A percentile compares a stretch with the other conserved stretches of the same genome.
Evolutionary conservation across 2,329 filamentous ascomycete genomes (phyloP).

Genomic region (Didymella arachidicola): DNA sequence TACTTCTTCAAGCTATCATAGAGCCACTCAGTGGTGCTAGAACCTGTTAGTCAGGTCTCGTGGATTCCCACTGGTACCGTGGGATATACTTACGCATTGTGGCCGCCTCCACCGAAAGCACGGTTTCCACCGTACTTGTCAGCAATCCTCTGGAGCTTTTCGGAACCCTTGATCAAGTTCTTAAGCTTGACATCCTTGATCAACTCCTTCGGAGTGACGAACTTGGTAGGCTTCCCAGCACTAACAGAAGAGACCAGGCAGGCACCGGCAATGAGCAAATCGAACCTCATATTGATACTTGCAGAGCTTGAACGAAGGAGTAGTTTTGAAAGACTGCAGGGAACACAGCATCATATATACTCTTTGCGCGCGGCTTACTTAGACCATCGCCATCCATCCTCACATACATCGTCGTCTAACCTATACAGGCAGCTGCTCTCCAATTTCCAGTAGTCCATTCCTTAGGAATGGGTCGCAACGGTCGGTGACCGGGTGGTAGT

Average conservation of each 20-base stretch:
- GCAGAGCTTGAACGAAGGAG: conserved; percentile 15
- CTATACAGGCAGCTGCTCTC: conserved; percentile 35
- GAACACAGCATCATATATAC: conserved; percentile 33
- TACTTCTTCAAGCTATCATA: conserved; percentile 41
- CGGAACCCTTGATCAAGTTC: conserved; percentile 43
- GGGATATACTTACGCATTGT: conserved; percentile 30
- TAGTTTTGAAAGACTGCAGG: conserved; percentile 10
- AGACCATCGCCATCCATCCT: conserved; percentile 3
- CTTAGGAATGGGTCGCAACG: conserved; percentile 29
- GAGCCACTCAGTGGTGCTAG: conserved; percentile 38
- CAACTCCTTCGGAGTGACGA: conserved; percentile 23
- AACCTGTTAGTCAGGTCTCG: background rate
- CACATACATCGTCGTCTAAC: conserved; percentile 22
- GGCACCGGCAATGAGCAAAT: conserved; percentile 35
- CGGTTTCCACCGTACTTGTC: conserved; percentile 47
- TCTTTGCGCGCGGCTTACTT: conserved; percentile 3
- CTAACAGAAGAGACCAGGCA: conserved; percentile 27
- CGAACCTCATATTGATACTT: conserved; percentile 41
- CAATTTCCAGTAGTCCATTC: conserved; percentile 13
- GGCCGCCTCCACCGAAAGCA: conserved; percentile 46
- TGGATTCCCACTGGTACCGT: background rate
- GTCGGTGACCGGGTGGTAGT: conserved; percentile 25
- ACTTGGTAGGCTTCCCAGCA: conserved; percentile 16
- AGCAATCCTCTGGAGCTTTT: conserved; percentile 45
- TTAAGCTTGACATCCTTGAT: conserved; percentile 42